Evolutionary conservation across 2,329 filamentous ascomycete species (phyloP).

Genomic region (Penicillium sp.): DNA sequence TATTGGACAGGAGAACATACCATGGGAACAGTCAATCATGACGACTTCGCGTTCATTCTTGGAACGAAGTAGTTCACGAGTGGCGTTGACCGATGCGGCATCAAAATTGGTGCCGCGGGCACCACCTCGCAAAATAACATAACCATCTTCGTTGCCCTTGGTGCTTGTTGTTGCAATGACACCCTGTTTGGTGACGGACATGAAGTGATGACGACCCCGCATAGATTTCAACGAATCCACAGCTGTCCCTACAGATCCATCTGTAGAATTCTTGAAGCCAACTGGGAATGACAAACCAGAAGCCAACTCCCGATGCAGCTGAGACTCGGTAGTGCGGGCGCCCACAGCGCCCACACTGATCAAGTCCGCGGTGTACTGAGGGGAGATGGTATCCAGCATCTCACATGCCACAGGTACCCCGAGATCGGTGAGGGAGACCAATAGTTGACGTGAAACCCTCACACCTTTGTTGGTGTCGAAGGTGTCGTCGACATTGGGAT

Average conservation of each 20-base stretch:
- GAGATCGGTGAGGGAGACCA: slow-evolving; percentile 78
- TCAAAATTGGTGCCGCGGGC: slow-evolving; percentile 93
- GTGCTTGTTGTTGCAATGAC: slow-evolving; percentile 93
- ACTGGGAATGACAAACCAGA: slow-evolving; percentile 97
- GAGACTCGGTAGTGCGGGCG: slow-evolving; percentile 91
- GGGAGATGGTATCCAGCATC: slow-evolving; percentile 98
- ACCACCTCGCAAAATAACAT: slow-evolving; percentile 91
- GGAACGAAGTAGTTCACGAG: slow-evolving; percentile 74
- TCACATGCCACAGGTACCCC: slow-evolving; percentile 96
- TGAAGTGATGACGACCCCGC: slow-evolving; percentile 76
- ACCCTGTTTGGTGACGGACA: slow-evolving; percentile 97
- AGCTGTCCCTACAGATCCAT: slow-evolving; percentile 84
- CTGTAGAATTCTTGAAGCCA: slow-evolving; percentile 98
- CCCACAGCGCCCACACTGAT: slow-evolving; percentile 95
- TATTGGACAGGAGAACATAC: slow-evolving; percentile 34
- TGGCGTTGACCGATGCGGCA: slow-evolving; percentile 74
- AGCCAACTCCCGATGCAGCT: slow-evolving; percentile 92
- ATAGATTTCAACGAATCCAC: slow-evolving; percentile 89
- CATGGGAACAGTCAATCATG: slow-evolving; percentile 99
- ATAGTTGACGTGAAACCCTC: slow-evolving; percentile 83
- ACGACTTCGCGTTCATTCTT: slow-evolving; percentile 85
- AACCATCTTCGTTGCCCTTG: slow-evolving; percentile 91
- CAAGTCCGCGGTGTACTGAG: slow-evolving; percentile 94
- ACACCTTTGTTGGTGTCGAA: slow-evolving; percentile 99
- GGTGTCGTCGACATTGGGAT: slow-evolving; percentile 94